Base-by-base conservation (phyloP, 2,329 filamentous ascomycete species). In the Sporothrix curviconia region DNA sequence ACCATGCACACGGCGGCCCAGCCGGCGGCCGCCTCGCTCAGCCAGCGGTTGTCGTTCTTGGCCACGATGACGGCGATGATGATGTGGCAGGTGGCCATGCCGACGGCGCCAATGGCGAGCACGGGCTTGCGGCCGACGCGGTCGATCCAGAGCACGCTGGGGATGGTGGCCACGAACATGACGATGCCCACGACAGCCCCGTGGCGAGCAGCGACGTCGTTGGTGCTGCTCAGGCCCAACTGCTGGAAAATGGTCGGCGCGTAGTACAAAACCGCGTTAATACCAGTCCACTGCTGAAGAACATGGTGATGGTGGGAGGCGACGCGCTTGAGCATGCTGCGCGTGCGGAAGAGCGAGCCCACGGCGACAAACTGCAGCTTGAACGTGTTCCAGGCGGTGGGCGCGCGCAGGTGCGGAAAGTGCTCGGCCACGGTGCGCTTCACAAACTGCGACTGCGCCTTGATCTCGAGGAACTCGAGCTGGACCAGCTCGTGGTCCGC, bases 381-480 rank as follows among this genome's bases (percentile, higher is more conserved):
- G 66, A 84, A 79, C n/a, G 72, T 78, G 67, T 87, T 85, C 80
- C 77, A 80, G 1, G 75, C 71, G 0, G 82, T 87, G 52, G 77
- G 76, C 59, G 84, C 77, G 2, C 77, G 73, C 14, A 88, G 73
- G 34, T 85, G 75, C 0, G 87, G 88, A 68, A 88, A 90, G 24
- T 84, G 76, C 61, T 87, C 84, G 0, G 81, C 79, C 9, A 86
- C 76, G 1, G 82, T 83, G 34, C 83, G 80, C 71, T 91, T 89
- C 70, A 92, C 88, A 63, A 92, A 94, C 17, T 88, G 69, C 0
- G 83, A 85, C 68, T 90, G 86, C 0, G 88, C 87, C 69, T 89
- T 89, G 72, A 92, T 92, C 68, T 92, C 89, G n/a, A 90, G 79
- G 66, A 87, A 90, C 65, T 92, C 89, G 1, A 90, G 76, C 62